Percentiles rank a stretch among this genome's conserved stretches.
Conservation (phyloP, 1,284 basidiomycete genomes). For the Cryptococcus sp. region DNA sequence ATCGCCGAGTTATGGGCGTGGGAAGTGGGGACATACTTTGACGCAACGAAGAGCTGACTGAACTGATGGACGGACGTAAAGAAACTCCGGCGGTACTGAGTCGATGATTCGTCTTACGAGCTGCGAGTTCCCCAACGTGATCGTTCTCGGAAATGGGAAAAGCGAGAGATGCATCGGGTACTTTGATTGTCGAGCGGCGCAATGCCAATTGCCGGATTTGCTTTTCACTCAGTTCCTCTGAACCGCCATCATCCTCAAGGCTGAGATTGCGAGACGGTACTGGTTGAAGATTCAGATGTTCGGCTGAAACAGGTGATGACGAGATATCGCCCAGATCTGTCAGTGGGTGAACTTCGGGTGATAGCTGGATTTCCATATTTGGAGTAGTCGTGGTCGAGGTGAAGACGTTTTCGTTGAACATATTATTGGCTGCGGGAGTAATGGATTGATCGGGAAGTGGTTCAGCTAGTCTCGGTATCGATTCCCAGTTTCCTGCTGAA, state of each 20-base stretch:
- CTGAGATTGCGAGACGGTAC: conserved; percentile 1
- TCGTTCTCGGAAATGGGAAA: conserved; percentile 17
- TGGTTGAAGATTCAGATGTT: conserved; percentile 3
- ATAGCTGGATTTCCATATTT: background rate
- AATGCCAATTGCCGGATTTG: conserved; percentile 15
- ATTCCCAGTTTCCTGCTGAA: background rate
- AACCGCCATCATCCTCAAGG: conserved; percentile 2
- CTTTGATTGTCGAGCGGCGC: conserved; percentile 20
- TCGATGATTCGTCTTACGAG: too few relatives aligned
- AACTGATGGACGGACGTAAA: too few relatives aligned
- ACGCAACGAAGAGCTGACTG: too few relatives aligned
- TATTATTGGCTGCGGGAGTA: background rate
- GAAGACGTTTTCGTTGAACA: background rate
- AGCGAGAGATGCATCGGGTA: conserved; percentile 18
- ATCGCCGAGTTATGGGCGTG: background rate
- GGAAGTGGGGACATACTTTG: too few relatives aligned
- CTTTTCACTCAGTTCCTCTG: conserved; percentile 9
- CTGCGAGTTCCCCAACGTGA: background rate
- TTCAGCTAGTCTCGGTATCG: too few relatives aligned
- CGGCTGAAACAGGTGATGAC: background rate
- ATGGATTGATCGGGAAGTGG: too few relatives aligned
- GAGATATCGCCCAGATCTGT: conserved; percentile 12
- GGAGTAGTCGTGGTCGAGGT: background rate
- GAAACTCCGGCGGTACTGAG: too few relatives aligned
- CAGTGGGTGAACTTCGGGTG: conserved; percentile 16